Evolutionary conservation across 1,284 basidiomycete species (phyloP), one percentile per base, ranked within the genome.

Genomic region (Tranzscheliella williamsii): DNA sequence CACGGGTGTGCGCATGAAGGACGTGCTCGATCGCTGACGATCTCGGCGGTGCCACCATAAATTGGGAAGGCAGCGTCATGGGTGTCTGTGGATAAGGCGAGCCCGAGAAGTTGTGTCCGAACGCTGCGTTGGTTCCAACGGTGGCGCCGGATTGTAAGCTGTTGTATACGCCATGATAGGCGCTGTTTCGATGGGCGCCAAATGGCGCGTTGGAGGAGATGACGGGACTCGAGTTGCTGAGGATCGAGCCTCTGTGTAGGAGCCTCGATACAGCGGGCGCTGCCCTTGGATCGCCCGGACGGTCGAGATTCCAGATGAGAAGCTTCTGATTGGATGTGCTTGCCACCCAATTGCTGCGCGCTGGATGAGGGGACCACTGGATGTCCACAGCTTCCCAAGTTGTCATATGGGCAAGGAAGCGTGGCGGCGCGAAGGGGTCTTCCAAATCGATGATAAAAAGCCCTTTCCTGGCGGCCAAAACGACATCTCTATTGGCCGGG

Each of bases 401-500:
- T 3, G 92, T 92, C 11, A 91, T 89, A 79, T 98, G 92, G 3
- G 94, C 92, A 9, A 97, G 83, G 72, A 91, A 96, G 34, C 94
- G 85, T 13, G 95, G 94, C 1, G 91, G 84, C 54, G 89, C 86
- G 27, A 90, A 83, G 0, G 91, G 89, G 21, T 89, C 85, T 54
- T 92, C 87, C 7, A 98, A 82, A 79, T 97, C 94, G 62, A 98
- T 88, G 55, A 98, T 92, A 78, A 91, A 97, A n/a, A 98, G 82
- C 0, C 94, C 94, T 62, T 91, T 88, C 7, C 94, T 86, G 6
- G 78, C 78, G 22, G 72, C 75, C 12, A 77, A 57, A 7, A 76
- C 74, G 2, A 77, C 73, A 46, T 77, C 71, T 7, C 73, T 67
- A 38, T 73, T 68, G 22, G 73, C 75, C 6, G 73, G 72, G 39